A percentile compares a stretch with the other conserved stretches of the same genome.
Evolutionary conservation across 2,329 filamentous ascomycete species (phyloP).

Genomic region (Colletotrichum sp.): DNA sequence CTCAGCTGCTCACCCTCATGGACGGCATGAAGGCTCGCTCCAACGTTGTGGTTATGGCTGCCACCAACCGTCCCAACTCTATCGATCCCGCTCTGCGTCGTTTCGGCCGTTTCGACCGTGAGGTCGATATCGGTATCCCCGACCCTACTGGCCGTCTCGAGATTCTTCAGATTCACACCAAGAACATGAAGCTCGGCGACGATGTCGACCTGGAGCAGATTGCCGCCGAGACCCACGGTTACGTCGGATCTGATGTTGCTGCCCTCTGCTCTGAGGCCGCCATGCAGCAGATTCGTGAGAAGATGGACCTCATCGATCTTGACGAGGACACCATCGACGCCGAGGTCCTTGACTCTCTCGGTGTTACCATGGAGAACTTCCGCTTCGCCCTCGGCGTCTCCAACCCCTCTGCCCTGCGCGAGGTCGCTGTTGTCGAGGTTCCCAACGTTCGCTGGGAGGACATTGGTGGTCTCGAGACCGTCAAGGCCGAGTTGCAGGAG

Average conservation of each 20-base stretch:
- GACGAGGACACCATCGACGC: conserved; percentile 99
- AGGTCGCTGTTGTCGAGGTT: conserved; percentile 98
- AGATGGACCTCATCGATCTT: conserved; percentile 99
- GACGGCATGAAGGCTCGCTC: conserved; percentile 99
- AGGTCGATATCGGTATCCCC: conserved; percentile 97
- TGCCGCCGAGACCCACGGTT: conserved; percentile 96
- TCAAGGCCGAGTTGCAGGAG: conserved; percentile 99
- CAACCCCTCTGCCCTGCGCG: conserved; percentile 97
- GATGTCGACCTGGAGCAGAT: conserved; percentile 98
- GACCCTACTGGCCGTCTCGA: conserved; percentile 98
- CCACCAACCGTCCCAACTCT: conserved; percentile 98
- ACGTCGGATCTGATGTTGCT: conserved; percentile 97
- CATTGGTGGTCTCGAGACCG: conserved; percentile 95
- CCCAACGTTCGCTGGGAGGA: conserved; percentile 99
- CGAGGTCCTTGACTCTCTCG: conserved; percentile 95
- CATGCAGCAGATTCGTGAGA: conserved; percentile 99
- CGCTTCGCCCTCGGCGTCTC: conserved; percentile 96
- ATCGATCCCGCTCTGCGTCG: conserved; percentile 97
- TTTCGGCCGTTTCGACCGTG: conserved; percentile 98
- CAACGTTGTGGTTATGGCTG: conserved; percentile 98
- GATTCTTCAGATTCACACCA: conserved; percentile 99
- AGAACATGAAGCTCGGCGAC: conserved; percentile 99
- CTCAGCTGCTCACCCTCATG: conserved; percentile 95
- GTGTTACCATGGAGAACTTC: conserved; percentile 99
- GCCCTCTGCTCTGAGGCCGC: conserved; percentile 98